Evolutionary conservation across 805 yeast genomes (phyloP), one percentile per base, ranked within the genome.

Genomic region (Nakazawaea anatomiae): DNA sequence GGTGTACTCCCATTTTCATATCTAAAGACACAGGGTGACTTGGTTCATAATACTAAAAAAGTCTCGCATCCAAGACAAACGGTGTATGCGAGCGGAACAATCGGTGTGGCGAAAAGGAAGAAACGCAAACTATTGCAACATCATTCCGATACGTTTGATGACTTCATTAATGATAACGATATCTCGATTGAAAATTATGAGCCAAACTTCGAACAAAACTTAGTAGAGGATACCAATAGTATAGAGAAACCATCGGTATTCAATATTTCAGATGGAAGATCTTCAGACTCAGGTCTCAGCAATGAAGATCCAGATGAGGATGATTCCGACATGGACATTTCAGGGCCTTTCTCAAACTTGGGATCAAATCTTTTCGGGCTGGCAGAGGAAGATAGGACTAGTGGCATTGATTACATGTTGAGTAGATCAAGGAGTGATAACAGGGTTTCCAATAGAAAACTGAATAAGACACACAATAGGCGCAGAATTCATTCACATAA

Each of bases 371-470:
- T 51, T 27, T 54, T 54, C 31, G 67, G 60, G 5, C 47, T 51
- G 28, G 68, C 68, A 1, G 58, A 57, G 46, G 70, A 65, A 44
- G 65, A 60, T 39, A 31, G 41, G 4, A 39, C 55, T 1, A 44
- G 62, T 14, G 66, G 68, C 3, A 58, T 65, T 12, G 58, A 64
- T 44, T 56, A 57, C 32, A 64, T 66, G 69, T 48, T 62, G 34
- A 56, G 48, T 39, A 32, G 48, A 9, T n/a, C 48, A 11, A 11
- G 35, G 35, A 32, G 11, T 32, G 8, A 2, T 32, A 32, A 18
- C 25, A 18, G 25, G 25, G 25, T 3, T 18, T 18, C 25, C 25
- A 18, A 18, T 18, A 18, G 25, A 18, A 42, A 41, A 14, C 27
- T 18, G 7, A 28, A 35, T 14, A 35, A 14, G 10, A 52, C 14